phyloP scores from a whole-genome alignment of 2,329 filamentous ascomycete genomes.

The Ophiostoma populinum region DNA sequence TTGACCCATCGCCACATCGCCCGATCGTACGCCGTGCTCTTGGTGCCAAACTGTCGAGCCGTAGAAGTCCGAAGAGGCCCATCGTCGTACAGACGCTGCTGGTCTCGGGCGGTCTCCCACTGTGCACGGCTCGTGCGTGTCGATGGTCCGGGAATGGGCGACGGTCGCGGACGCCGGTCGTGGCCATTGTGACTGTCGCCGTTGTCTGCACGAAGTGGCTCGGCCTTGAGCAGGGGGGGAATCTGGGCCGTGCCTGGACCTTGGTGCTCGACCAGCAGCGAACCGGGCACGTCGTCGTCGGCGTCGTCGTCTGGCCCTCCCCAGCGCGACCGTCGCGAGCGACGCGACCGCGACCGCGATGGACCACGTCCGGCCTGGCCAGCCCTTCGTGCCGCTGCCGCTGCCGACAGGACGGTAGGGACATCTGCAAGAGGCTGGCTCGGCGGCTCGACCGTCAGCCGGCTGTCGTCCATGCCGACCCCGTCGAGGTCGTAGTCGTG shows the following conservation, averaged over 20 bases:
- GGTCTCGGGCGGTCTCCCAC: constrained; percentile 36
- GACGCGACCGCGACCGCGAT: not conserved
- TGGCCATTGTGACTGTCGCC: too few relatives aligned
- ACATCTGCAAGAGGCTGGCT: too few relatives aligned
- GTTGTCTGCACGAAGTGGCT: constrained; percentile 11
- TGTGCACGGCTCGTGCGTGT: constrained; percentile 28
- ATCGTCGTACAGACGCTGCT: constrained; percentile 32
- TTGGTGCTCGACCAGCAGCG: constrained; percentile 38
- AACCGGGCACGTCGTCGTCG: constrained; percentile 47
- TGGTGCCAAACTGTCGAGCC: not conserved
- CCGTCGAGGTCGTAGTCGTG: constrained; percentile 30
- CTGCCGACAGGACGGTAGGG: not conserved
- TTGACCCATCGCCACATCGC: constrained; percentile 91
- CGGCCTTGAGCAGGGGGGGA: constrained; percentile 12
- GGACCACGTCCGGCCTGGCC: not conserved
- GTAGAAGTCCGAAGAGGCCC: too few relatives aligned
- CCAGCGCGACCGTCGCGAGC: constrained; percentile 7
- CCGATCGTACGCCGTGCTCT: constrained; percentile 41
- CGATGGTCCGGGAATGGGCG: constrained; percentile 25
- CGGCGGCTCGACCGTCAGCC: constrained; percentile 19
- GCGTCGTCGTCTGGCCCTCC: constrained; percentile 26
- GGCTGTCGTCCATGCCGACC: constrained; percentile 29
- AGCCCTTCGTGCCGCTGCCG: not conserved
- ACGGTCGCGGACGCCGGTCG: too few relatives aligned
- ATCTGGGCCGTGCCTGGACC: constrained; percentile 2